A percentile compares a stretch with the other conserved stretches of the same genome.
Evolutionary conservation across 176 grass and related monocot species (phyloP).

Genomic region (Tuctoria greenei): DNA sequence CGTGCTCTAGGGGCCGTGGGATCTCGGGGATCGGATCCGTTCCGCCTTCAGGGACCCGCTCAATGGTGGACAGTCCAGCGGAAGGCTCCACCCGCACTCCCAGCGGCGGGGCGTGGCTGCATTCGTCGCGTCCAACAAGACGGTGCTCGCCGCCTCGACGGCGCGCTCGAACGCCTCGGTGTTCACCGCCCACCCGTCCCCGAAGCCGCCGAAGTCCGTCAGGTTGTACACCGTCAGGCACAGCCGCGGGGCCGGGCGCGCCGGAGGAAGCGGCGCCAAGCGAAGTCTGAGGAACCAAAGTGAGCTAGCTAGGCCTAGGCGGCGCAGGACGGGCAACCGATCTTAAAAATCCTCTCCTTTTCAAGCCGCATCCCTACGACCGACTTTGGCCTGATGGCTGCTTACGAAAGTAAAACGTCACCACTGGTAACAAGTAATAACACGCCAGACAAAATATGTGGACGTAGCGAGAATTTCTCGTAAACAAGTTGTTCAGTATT

Average conservation of each 20-base stretch:
- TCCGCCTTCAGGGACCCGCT: background rate
- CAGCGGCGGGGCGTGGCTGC: constrained; percentile 41
- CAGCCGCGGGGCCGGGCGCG: constrained; percentile 46
- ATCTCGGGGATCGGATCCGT: constrained; percentile 20
- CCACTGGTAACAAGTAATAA: background rate
- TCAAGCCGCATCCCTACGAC: background rate
- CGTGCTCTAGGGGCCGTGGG: constrained; percentile 39
- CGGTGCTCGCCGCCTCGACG: constrained; percentile 52
- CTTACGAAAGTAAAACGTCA: background rate
- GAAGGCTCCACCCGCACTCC: constrained; percentile 43
- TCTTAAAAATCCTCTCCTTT: background rate
- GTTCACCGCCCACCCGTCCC: constrained; percentile 70
- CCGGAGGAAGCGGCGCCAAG: no score
- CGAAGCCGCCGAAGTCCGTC: constrained; percentile 78
- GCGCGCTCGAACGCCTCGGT: constrained; percentile 82
- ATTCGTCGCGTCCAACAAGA: constrained; percentile 53
- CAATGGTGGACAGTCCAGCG: constrained; percentile 52
- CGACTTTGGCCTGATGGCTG: background rate
- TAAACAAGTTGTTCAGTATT: background rate
- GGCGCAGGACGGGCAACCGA: constrained; percentile 1
- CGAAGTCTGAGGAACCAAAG: constrained; percentile 8
- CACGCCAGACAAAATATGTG: no score
- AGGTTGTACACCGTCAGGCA: constrained; percentile 60
- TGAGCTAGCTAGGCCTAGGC: no score
- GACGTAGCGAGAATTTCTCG: no score